Conservation (phyloP, 2,329 filamentous ascomycete genomes). For the Aspergillus tamarii region DNA sequence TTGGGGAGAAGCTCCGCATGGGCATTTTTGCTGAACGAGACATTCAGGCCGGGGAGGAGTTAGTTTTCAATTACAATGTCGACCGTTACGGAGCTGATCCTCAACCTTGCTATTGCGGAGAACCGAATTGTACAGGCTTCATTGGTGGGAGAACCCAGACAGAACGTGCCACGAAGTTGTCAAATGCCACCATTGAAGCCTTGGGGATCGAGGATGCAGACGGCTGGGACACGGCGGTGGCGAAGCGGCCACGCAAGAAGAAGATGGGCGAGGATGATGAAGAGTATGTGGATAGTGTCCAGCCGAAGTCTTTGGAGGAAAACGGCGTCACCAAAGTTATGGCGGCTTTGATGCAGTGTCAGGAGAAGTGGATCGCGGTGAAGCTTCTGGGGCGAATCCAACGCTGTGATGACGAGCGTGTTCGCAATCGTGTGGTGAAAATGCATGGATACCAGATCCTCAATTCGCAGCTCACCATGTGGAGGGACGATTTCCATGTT, state of each 20-base stretch:
- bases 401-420: constrained; percentile 80
- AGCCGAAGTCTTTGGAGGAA: constrained; percentile 77
- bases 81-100: constrained; percentile 96
- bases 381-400: constrained; percentile 91
- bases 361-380: constrained; percentile 99
- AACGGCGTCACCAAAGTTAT: constrained; percentile 90
- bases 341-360: constrained; percentile 95
- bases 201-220: constrained; percentile 92
- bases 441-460: constrained; percentile 98
- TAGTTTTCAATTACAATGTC: constrained; percentile 99
- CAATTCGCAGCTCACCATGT: constrained; percentile 81
- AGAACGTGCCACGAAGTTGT: constrained; percentile 88
- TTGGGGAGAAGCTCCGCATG: constrained; percentile 96
- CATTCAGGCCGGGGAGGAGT: constrained; percentile 85
- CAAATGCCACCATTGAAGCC: constrained; percentile 86
- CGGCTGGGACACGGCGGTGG: constrained; percentile 86
- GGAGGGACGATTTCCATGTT: constrained; percentile 87
- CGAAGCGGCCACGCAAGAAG: constrained; percentile 91
- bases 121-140: constrained; percentile 91
- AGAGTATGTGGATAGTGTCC: constrained; percentile 89
- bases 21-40: constrained; percentile 91
- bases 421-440: constrained; percentile 84
- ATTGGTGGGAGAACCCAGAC: constrained; percentile 98
- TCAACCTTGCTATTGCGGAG: constrained; percentile 94
- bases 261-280: constrained; percentile 89